These are phyloP conservation scores for Climacium dendroides DNA, from an alignment of 225 moss, liverwort and hornwort genomes.

Conservation along the genomic window DNA sequence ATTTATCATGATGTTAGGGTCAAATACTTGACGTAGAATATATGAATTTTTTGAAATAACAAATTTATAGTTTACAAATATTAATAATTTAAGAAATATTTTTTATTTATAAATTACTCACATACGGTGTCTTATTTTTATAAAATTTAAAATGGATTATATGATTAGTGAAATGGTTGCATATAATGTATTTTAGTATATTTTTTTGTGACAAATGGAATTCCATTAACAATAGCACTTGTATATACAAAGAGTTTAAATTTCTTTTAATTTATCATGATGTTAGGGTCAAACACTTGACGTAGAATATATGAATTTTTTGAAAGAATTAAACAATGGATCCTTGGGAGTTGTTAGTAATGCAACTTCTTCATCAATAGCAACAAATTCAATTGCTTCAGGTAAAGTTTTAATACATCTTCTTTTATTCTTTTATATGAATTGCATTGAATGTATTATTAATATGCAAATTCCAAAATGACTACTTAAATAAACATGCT, in stretches of 20 bases:
- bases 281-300: conserved; percentile 50
- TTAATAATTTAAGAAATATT: rapidly evolving
- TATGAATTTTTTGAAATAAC: conserved; percentile 38
- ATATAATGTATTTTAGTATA: no score
- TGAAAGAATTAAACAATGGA: conserved; percentile 72
- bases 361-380: neutral
- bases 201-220: neutral
- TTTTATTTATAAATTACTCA: neutral
- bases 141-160: neutral
- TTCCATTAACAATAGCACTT: no score
- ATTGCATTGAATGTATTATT: neutral
- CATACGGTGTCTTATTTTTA: rapidly evolving
- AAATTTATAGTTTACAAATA: no score
- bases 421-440: neutral
- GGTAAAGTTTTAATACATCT: neutral
- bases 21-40: conserved; percentile 64
- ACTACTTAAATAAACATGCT: neutral
- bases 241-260: neutral
- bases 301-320: conserved; percentile 69
- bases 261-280: neutral
- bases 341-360: conserved; percentile 36
- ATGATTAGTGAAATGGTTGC: no score
- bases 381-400: neutral
- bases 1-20: neutral
- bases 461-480: neutral